A percentile compares a stretch with the other conserved stretches of the same genome.
phyloP scores from a whole-genome alignment of 106 monocot genomes.

The Dioscorea zingiberensis region DNA sequence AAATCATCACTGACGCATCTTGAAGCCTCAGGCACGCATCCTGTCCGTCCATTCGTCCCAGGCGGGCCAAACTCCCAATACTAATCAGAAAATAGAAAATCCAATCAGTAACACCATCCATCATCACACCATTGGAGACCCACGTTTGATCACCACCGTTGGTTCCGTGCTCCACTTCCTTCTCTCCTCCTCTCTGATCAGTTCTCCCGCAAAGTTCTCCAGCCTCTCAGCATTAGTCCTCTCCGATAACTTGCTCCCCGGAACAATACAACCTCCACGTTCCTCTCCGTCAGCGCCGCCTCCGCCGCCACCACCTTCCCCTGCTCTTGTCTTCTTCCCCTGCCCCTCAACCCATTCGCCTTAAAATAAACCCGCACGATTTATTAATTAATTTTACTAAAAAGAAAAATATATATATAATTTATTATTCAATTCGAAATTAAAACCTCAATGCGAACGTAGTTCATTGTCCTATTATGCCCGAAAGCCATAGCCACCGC shows the following conservation, averaged over 20 bases:
- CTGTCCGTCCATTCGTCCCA: too few relatives aligned
- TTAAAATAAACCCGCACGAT: not conserved
- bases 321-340: not conserved
- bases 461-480: slow-evolving; percentile 41
- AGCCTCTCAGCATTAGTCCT: slow-evolving; percentile 4
- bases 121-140: too few relatives aligned
- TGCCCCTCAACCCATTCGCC: not conserved
- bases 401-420: too few relatives aligned
- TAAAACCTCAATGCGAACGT: slow-evolving; percentile 83
- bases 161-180: not conserved
- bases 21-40: too few relatives aligned
- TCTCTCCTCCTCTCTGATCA: slow-evolving; percentile 2
- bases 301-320: slow-evolving; percentile 1
- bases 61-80: too few relatives aligned
- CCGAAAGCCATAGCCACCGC: slow-evolving; percentile 69
- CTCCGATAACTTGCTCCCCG: slow-evolving; percentile 24
- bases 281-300: slow-evolving; percentile 17
- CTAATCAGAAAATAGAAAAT: too few relatives aligned
- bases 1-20: too few relatives aligned
- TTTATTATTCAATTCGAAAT: too few relatives aligned
- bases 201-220: not conserved
- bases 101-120: too few relatives aligned
- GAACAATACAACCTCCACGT: slow-evolving; percentile 32
- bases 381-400: not conserved
- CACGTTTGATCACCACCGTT: too few relatives aligned